Base-by-base conservation (phyloP, 805 yeast genomes). In the Brettanomyces custersianus region DNA sequence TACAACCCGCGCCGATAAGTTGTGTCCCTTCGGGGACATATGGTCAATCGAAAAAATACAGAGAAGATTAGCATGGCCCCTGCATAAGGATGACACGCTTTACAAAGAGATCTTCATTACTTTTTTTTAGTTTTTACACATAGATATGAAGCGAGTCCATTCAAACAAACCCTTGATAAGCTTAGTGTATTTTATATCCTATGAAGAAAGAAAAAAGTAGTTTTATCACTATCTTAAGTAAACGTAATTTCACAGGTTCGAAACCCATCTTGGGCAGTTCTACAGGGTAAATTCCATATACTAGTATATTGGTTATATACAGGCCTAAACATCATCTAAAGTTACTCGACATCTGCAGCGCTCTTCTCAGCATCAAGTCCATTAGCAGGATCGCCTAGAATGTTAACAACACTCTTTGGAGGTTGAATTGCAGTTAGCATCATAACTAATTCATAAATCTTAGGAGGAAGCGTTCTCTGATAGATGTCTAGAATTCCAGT, bases 61-160 rank as follows among this genome's bases (percentile, higher is more conserved):
- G 97, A 90, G 98, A 90, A 90, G 97, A 92, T 90, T 88, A 90
- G 97, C 97, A 92, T 94, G 94, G 96, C 96, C 97, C 97, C 96
- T 90, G 97, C 97, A 90, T 92, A 92, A 92, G 96, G 97, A 90
- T 90, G 97, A 88, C 96, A 94, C 96, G 96, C 96, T 88, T 80
- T 87, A 86, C 96, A 90, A 90, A 90, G 96, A 90, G 97, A 88
- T 90, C 62, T 86, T 83, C 74, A 65, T 68, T 65, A 71, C 79
- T 81, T 84, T 84, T 85, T 86, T 82, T 70, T 59, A 7, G 9
- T 10, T 12, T 13, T 27, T n/a, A 22, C 25, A 22, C 25, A 2
- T 10, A 10, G 25, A 22, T 22, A 2, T 22, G 12, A 8, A 25
- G 3, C 3, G n/a, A 25, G 28, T 25, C n/a, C n/a, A n/a, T n/a